Base-by-base conservation (phyloP, 2,329 filamentous ascomycete genomes). In the Colletotrichum euphorbiae region DNA sequence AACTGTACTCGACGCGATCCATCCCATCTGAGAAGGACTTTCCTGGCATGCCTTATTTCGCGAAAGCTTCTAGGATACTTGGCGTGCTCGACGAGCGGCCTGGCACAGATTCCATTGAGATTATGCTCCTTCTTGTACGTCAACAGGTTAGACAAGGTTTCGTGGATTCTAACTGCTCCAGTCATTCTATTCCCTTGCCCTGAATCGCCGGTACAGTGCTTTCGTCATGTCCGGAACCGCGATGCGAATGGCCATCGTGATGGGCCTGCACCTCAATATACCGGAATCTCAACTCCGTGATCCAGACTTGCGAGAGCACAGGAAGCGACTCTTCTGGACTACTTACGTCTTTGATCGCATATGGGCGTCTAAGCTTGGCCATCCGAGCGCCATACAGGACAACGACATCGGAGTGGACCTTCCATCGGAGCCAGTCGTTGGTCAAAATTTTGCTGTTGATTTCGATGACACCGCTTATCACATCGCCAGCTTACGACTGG, bases 361-460 rank as follows among this genome's bases (percentile, higher is more conserved):
- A 73, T 84, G 80, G 78, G 81, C 81, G 3, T 82, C 82, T 0
- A 82, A 84, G 40, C 77, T 85, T 50, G 82, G 83, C 0, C 79
- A 84, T 43, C 82, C 84, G 0, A 78, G 81, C 11, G 81, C 83
- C 45, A 81, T 86, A 9, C 78, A 79, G 11, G 83, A 86, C 55
- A 80, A 82, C 45, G 83, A 84, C 24, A 84, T 85, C 1, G 75
- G 80, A 31, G 79, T 82, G 4, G 79, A 82, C 43, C 69, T 81
- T 11, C 83, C 82, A 0, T 79, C 79, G 0, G 76, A 78, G 21
- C 66, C 54, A 2, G 24, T 51, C 2, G 7, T 31, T 7, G 36
- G 63, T 17, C 51, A 43, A 5, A 12, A 21, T 0, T 59, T 19
- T 19, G 61, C 31, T 17, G 60, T 71, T 3, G 77, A 80, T 17